These are phyloP conservation scores for Ogataea trehalophila DNA, from an alignment of 805 yeast species.

Conservation along the genomic window DNA sequence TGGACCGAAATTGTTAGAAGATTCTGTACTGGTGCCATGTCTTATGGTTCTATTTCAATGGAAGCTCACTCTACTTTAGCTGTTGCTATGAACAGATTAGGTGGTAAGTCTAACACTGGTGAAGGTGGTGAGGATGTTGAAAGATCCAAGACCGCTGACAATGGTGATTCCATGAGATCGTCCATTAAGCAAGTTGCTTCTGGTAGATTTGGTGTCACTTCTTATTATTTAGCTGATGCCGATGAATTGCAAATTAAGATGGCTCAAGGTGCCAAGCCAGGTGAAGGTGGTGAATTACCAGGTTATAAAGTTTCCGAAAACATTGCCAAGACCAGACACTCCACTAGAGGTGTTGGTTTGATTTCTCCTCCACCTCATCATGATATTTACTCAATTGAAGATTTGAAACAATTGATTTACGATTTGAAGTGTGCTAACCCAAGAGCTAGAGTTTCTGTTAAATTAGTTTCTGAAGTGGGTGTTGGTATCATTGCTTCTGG, in stretches of 20 bases:
- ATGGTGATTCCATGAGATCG: conserved; percentile 98
- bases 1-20: conserved; percentile 99
- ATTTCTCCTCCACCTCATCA: conserved; percentile 99
- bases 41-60: conserved; percentile 97
- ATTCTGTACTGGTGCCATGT: conserved; percentile 99
- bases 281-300: conserved; percentile 99
- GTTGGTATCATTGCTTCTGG: conserved; percentile 99
- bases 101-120: conserved; percentile 97
- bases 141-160: conserved; percentile 69
- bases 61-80: conserved; percentile 98
- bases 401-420: conserved; percentile 91
- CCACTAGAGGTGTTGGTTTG: conserved; percentile 94
- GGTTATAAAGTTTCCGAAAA: conserved; percentile 85
- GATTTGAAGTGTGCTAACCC: conserved; percentile 97
- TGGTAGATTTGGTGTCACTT: conserved; percentile 97
- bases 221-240: conserved; percentile 89
- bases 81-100: conserved; percentile 96
- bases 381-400: conserved; percentile 97
- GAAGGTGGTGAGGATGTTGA: conserved; percentile 99
- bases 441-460: conserved; percentile 93
- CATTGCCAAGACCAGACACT: conserved; percentile 93
- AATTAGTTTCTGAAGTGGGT: conserved; percentile 96
- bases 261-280: conserved; percentile 99
- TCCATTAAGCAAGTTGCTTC: conserved; percentile 97
- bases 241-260: conserved; percentile 96